Conservation (phyloP, 2,329 filamentous ascomycete genomes). For the Sarocladiaceae sp. region DNA sequence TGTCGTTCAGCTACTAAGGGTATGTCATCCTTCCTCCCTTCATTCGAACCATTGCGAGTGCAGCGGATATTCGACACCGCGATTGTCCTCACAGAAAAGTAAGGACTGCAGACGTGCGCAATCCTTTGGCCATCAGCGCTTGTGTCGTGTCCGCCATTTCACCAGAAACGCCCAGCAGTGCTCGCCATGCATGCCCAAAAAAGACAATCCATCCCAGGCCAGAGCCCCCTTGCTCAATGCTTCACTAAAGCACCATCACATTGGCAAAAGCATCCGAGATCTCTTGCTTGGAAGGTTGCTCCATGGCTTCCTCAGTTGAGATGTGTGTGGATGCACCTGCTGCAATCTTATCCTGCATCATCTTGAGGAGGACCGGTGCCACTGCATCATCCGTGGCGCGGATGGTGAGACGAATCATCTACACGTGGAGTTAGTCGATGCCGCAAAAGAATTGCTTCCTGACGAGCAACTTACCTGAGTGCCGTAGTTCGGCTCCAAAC, state of each 20-base stretch:
- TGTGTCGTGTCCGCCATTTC: too few relatives aligned
- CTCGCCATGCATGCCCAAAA: not conserved
- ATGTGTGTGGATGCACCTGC: slow-evolving; percentile 35
- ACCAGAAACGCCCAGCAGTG: not conserved
- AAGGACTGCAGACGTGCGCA: too few relatives aligned
- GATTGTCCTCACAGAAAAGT: too few relatives aligned
- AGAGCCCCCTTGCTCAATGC: not conserved
- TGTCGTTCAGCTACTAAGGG: too few relatives aligned
- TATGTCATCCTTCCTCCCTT: too few relatives aligned
- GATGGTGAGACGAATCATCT: slow-evolving; percentile 96
- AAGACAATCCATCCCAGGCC: not conserved
- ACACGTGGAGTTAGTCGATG: not conserved
- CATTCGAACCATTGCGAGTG: too few relatives aligned
- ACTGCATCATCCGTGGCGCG: slow-evolving; percentile 90
- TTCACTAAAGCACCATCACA: slow-evolving; percentile 41
- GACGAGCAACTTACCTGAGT: slow-evolving; percentile 68
- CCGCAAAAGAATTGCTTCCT: not conserved
- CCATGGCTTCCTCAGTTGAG: slow-evolving; percentile 31
- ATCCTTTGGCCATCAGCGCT: too few relatives aligned
- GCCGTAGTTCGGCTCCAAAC: slow-evolving; percentile 89
- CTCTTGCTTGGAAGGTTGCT: slow-evolving; percentile 41
- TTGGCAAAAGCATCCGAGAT: slow-evolving; percentile 54
- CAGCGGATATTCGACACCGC: too few relatives aligned
- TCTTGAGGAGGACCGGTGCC: slow-evolving; percentile 71
- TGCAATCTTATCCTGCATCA: slow-evolving; percentile 81